Base-by-base conservation (phyloP, 345 rosid species). In the Raphanus raphanistrum region DNA sequence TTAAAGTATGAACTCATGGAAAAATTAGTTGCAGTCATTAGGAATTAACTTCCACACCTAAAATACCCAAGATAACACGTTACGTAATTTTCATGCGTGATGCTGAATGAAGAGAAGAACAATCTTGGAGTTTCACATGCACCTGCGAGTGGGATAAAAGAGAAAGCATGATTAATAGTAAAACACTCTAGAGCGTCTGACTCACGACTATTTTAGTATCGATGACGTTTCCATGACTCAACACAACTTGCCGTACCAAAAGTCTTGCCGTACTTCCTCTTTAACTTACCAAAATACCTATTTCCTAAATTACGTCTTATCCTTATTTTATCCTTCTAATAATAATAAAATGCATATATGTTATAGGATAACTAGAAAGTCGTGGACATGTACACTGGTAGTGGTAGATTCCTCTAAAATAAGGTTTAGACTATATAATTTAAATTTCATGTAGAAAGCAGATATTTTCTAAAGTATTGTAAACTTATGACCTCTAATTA, bases 151-250 rank as follows among this genome's bases (percentile, higher is more conserved):
- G 78, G 13, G 78, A 67, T 65, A 68, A 29, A 4, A 6, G 35
- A 26, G 17, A 65, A 55, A 8, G 27, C 66, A 17, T 21, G 48
- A 41, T 61, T 55, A 79, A 63, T 80, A 74, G 72, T 80, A 75
- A 80, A 80, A 80, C 68, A 80, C 68, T 75, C 82, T 75, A 80
- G 83, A 75, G 68, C 38, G 79, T 79, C 82, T 79, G 82, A 79
- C 82, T 74, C 71, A 55, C 79, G 82, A 79, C 82, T 79, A 73
- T 33, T 35, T 64, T 79, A 8, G 41, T 38, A 38, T 38, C 29
- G 1, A 13, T 64, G 32, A 27, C 5, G 69, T 73, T 63, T 4
- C 27, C 60, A 4, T 79, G 75, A 79, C 79, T 74, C 75, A 63
- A 57, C 63, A 12, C 79, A 74, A 79, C 68, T 70, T 70, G 67